Base-by-base conservation (phyloP, 2,329 filamentous ascomycete species). In the Hypoxylon sp. region DNA sequence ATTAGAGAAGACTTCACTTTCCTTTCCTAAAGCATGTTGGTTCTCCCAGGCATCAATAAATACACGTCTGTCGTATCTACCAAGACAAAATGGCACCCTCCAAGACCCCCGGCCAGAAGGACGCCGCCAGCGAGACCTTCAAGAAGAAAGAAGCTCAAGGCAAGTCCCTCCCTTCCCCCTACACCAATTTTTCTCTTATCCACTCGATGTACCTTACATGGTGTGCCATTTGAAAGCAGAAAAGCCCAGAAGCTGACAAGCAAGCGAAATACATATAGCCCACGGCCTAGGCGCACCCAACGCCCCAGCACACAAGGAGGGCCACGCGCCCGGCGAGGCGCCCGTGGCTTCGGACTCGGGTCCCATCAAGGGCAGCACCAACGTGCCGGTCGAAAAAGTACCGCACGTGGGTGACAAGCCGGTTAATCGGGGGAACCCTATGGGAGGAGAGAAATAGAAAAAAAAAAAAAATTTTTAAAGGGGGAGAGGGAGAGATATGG, bases 281-380 rank as follows among this genome's bases (percentile, higher is more conserved):
- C 69, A 72, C 60, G 71, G 71, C 51, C 65, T 72, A 43, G 68
- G 71, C 46, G 71, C 69, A 43, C 64, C 59, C 30, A 71, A 70
- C 37, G 71, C 69, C 1, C 68, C 68, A 8, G 70, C 67, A 1
- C 70, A 72, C 59, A 72, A 71, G 41, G 68, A 73, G 22, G 64
- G 59, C 6, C 71, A 71, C 41, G 62, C 39, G 2, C 71, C 70
- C 0, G 70, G 70, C 41, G 71, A 71, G 39, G 70, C 70, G 1
- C 70, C 66, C 15, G 66, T 72, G 4, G 70, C 69, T 10, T 72
- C 69, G 6, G 70, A 72, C 56, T 71, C 70, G n/a, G 69, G 66
- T 10, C 13, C 63, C 20, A 64, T 72, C 56, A 66, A 70, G 26
- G 59, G 63, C 15, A 65, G 48, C 44, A 72, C 70, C 37, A 71